Evolutionary conservation across 768 basidiomycete species (phyloP), one percentile per base, ranked within the genome.

Genomic region (Podaxis sp.): DNA sequence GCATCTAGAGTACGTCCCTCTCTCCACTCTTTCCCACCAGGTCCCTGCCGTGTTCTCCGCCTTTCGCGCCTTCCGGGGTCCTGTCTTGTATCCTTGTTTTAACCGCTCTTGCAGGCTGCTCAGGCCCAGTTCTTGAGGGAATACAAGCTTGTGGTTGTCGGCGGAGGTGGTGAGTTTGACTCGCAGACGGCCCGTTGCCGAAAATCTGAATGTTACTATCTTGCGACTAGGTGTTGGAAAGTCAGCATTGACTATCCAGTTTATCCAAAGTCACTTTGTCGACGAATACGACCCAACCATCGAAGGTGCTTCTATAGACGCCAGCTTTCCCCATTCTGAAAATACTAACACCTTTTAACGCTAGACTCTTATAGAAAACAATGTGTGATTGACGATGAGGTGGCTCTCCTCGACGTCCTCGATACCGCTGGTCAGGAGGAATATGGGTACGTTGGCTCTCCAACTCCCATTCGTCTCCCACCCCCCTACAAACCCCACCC

Each of bases 371-470:
- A 98, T 77, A 83, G 96, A 65, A 98, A 97, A 73, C 95, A 97
- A 71, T 95, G 93, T 64, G 89, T 96, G 36, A 94, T 98, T 65
- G 95, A 98, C 74, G 95, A 96, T n/a, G 93, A 98, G 74, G 93
- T 97, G n/a, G 95, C 95, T 18, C 82, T 97, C 53, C 86, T 97
- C 60, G 95, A 98, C 71, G 95, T 98, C 56, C 85, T 98, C 63
- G 95, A 97, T 77, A 98, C 95, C 14, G 95, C 95, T 56, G 95
- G 95, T 37, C 95, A 98, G 74, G 96, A 98, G 74, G 96, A 98
- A 80, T 98, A 98, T 69, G 93, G 93, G 93, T 94, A 61, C 58
- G 89, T 82, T 14, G 28, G n/a, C 14, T 18, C n/a, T 44, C 18
- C 38, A 40, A 14, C 6, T 40, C 16, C 13, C 11, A 40, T 9